Percentiles rank a stretch among this genome's conserved stretches.
phyloP scores from a whole-genome alignment of 208 protist genomes.

The Acanthamoeba healyi region DNA sequence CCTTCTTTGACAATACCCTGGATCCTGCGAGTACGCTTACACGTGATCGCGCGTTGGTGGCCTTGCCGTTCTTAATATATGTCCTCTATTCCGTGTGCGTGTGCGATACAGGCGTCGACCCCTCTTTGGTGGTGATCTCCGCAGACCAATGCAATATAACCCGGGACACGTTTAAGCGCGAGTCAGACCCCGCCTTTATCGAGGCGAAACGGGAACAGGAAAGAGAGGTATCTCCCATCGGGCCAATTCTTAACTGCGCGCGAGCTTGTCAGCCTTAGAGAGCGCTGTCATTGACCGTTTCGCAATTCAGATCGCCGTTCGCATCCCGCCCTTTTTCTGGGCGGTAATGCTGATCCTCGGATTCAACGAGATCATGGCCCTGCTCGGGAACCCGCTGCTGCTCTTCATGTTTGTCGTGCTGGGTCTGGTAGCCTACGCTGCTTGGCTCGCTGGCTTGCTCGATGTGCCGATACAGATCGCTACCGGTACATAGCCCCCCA shows the following conservation, averaged over 20 bases:
- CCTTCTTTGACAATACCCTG: constrained; percentile 34
- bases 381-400: constrained; percentile 80
- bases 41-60: too few relatives aligned
- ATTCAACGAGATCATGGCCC: constrained; percentile 83
- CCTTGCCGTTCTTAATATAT: too few relatives aligned
- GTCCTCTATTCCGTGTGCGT: too few relatives aligned
- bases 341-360: constrained; percentile 82
- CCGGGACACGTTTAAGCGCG: constrained; percentile 50
- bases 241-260: too few relatives aligned
- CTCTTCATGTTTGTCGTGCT: constrained; percentile 76
- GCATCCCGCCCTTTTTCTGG: constrained; percentile 64
- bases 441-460: constrained; percentile 53
- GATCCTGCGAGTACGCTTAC: not conserved
- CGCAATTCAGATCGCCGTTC: constrained; percentile 35
- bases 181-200: constrained; percentile 54
- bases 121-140: not conserved
- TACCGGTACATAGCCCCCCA: not conserved
- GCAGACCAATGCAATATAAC: constrained; percentile 45
- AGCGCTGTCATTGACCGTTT: too few relatives aligned
- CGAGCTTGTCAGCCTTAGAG: too few relatives aligned
- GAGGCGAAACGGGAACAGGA: constrained; percentile 67
- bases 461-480: constrained; percentile 46
- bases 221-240: too few relatives aligned
- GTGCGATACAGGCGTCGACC: not conserved
- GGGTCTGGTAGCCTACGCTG: constrained; percentile 39